Conservation (phyloP, 2,329 filamentous ascomycete genomes). For the Xylaria sp. region DNA sequence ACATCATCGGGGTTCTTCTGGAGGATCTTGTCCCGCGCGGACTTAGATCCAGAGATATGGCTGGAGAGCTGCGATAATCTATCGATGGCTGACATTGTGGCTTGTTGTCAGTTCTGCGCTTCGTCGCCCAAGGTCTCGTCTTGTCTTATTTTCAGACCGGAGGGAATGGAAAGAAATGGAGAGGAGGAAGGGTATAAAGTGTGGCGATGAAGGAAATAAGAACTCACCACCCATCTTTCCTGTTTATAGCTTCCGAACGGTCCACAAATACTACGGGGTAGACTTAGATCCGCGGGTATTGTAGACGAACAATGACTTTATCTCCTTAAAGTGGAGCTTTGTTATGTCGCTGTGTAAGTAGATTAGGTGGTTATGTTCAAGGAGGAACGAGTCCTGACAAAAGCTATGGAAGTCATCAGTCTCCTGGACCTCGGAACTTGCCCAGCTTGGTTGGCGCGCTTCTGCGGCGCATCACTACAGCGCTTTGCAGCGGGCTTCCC, state of each 20-base stretch:
- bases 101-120: conserved; percentile 24
- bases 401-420: conserved; percentile 17
- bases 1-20: conserved; percentile 76
- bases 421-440: conserved; percentile 39
- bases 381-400: conserved; percentile 24
- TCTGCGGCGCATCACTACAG: conserved; percentile 18
- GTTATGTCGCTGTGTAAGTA: not conserved
- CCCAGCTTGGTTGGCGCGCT: conserved; percentile 27
- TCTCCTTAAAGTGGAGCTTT: conserved; percentile 1
- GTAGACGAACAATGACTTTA: not conserved
- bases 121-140: not conserved
- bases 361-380: conserved; percentile 1
- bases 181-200: conserved; percentile 4
- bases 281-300: conserved; percentile 25
- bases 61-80: conserved; percentile 69
- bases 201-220: conserved; percentile 17
- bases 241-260: conserved; percentile 24
- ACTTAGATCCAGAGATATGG: conserved; percentile 64
- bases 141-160: not conserved
- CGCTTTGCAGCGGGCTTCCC: conserved; percentile 12
- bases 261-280: conserved; percentile 33
- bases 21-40: conserved; percentile 66
- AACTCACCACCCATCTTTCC: conserved; percentile 49
- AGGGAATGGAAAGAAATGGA: not conserved
- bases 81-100: conserved; percentile 60